Evolutionary conservation across 768 basidiomycete genomes (phyloP), one percentile per base, ranked within the genome.

Genomic region (Leucosporidium yakuticum): DNA sequence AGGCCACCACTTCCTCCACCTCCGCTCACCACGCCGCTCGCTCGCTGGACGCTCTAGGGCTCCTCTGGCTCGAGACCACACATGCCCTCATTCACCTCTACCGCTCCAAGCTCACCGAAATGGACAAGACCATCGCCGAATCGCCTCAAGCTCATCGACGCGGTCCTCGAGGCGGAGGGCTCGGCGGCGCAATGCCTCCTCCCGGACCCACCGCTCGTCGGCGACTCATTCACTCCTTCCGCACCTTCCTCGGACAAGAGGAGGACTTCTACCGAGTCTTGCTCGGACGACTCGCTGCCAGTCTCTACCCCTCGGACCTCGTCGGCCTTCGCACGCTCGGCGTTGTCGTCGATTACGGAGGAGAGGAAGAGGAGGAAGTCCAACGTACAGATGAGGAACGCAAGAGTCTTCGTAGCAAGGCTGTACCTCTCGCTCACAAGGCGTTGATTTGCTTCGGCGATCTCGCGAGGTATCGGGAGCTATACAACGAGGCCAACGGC

Each of bases 21-120:
- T 91, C 25, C 83, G 90, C 70, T 77, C 15, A n/a, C 14, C 56
- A 58, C 44, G 27, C 87, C 53, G 84, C 82, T 59, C 88, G 90
- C 78, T 86, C 87, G 58, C 86, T 87, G 76, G 88, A 90, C 80
- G 85, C 85, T 51, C 89, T 92, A 76, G 88, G 84, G 36, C 86
- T 88, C 71, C 83, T 95, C 14, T 95, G 92, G 91, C 90, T 92
- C 85, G 88, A 91, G 76, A 94, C 92, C 0, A 89, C 90, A 48
- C 89, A 95, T 79, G 83, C 85, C 49, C 85, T 91, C 79, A 95
- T 95, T 70, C 81, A 87, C 21, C 82, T 84, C 29, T 94, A 91
- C 82, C 92, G 93, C 78, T 84, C 87, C 69, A 85, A 83, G 57
- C 84, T 94, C 74, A 79, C 85, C 51, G 78, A 81, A 0, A 83